Percentiles rank a stretch among this genome's conserved stretches.
phyloP scores from a whole-genome alignment of 2,329 filamentous ascomycete species.

The Colletotrichum scovillei region DNA sequence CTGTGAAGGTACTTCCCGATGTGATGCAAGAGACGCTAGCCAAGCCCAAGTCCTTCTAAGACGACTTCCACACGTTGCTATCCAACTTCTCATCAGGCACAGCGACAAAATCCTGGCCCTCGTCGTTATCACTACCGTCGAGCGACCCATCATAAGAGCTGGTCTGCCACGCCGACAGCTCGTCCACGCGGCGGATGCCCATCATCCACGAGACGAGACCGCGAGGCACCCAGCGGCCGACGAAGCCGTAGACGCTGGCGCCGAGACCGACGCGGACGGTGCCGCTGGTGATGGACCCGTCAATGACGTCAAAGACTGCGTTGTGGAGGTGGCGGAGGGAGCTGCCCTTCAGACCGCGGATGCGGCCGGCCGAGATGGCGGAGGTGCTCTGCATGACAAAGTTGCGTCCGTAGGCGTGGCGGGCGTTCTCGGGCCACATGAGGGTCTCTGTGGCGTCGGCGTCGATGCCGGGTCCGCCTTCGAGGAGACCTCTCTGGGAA shows the following conservation, averaged over 20 bases:
- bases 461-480: conserved; percentile 53
- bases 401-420: conserved; percentile 71
- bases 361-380: conserved; percentile 66
- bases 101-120: conserved; percentile 62
- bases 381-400: conserved; percentile 67
- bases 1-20: neutral
- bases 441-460: conserved; percentile 64
- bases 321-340: conserved; percentile 84
- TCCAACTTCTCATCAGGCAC: conserved; percentile 57
- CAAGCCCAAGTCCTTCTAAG: conserved; percentile 25
- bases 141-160: conserved; percentile 49
- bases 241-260: conserved; percentile 84
- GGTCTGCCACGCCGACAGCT: conserved; percentile 66
- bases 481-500: conserved; percentile 51
- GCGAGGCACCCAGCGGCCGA: conserved; percentile 83
- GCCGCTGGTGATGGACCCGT: conserved; percentile 68
- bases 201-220: conserved; percentile 93
- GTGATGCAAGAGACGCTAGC: neutral
- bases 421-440: conserved; percentile 72
- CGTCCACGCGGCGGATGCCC: conserved; percentile 75
- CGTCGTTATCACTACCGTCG: conserved; percentile 49
- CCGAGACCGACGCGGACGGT: conserved; percentile 87
- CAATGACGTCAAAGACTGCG: conserved; percentile 89
- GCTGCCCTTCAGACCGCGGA: conserved; percentile 73
- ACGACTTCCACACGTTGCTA: conserved; percentile 57